These are phyloP conservation scores for Asterochloris sp. DNA, from an alignment of 139 green algal genomes.

Conservation along the genomic window DNA sequence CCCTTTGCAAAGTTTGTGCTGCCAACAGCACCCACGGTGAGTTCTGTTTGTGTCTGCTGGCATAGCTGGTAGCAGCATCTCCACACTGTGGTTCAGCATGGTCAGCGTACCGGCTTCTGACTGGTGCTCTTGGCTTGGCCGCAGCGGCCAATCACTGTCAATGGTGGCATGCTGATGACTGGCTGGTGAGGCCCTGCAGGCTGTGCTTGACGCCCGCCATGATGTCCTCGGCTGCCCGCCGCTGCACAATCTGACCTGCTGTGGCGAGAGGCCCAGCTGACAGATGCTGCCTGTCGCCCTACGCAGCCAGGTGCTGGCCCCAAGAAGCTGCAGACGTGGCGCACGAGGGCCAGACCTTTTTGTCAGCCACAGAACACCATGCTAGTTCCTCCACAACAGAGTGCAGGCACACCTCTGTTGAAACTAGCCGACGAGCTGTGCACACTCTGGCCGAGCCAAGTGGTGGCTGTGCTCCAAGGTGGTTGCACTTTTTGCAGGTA, in stretches of 20 bases:
- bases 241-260: background rate
- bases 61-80: background rate
- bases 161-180: constrained; percentile 18
- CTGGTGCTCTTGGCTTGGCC: background rate
- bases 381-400: too few relatives aligned
- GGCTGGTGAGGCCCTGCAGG: constrained; percentile 14
- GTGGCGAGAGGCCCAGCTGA: background rate
- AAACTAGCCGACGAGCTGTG: too few relatives aligned
- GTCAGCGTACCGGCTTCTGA: background rate
- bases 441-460: too few relatives aligned
- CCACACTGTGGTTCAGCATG: background rate
- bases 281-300: background rate
- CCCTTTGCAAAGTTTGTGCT: constrained; percentile 16
- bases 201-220: constrained; percentile 1
- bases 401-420: too few relatives aligned
- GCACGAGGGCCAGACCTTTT: too few relatives aligned
- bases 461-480: too few relatives aligned
- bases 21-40: constrained; percentile 16
- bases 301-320: background rate
- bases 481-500: background rate
- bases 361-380: too few relatives aligned
- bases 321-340: background rate
- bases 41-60: background rate
- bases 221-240: background rate
- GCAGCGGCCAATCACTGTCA: constrained; percentile 14